These are phyloP conservation scores for Colletotrichum lentis DNA, from an alignment of 2,329 filamentous ascomycete genomes.

Conservation along the genomic window DNA sequence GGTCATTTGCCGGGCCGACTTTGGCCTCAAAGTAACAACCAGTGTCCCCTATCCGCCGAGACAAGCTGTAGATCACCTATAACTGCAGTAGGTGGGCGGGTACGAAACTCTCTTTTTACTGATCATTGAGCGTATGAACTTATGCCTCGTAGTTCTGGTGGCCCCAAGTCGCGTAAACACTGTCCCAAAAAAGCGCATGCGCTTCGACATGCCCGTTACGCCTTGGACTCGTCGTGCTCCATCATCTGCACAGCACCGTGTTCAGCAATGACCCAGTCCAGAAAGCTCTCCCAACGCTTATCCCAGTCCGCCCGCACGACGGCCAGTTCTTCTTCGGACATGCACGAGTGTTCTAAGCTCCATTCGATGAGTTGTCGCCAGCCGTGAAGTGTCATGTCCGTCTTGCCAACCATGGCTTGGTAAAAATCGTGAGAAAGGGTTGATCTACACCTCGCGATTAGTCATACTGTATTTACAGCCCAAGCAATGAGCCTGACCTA, in stretches of 20 bases:
- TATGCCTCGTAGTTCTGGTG: neutral
- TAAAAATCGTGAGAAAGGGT: constrained; percentile 80
- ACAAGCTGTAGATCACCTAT: neutral
- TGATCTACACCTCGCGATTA: constrained; percentile 57
- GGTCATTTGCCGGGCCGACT: neutral
- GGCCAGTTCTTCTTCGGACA: constrained; percentile 54
- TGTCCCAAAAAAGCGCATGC: neutral
- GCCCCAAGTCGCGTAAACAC: neutral
- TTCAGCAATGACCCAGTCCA: constrained; percentile 58
- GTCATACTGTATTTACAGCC: constrained; percentile 21
- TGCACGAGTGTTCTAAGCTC: constrained; percentile 69
- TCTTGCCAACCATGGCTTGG: constrained; percentile 74
- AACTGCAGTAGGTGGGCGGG: neutral
- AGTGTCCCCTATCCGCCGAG: neutral
- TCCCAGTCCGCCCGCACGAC: constrained; percentile 57
- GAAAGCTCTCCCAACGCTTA: constrained; percentile 66
- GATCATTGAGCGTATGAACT: neutral
- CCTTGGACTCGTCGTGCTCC: neutral
- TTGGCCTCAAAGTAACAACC: neutral
- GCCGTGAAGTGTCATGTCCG: constrained; percentile 71
- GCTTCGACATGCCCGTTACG: neutral
- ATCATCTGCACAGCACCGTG: constrained; percentile 44
- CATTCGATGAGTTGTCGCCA: constrained; percentile 74
- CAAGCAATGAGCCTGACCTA: constrained; percentile 54
- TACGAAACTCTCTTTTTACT: neutral